Evolutionary conservation across 1,139 yeast species (phyloP).

Genomic region (Schizosaccharomyces versatilis): DNA sequence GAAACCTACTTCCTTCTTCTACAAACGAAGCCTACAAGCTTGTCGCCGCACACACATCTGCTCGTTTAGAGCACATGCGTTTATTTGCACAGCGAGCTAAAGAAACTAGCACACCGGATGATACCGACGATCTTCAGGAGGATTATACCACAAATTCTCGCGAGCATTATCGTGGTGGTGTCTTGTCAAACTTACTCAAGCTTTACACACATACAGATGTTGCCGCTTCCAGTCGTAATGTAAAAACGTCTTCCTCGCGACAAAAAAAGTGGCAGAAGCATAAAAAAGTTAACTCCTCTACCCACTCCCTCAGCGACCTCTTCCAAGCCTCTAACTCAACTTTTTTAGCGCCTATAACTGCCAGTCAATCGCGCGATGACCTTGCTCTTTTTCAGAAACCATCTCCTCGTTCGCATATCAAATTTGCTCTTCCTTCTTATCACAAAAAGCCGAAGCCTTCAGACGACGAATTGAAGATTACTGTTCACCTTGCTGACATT

Average conservation of each 20-base stretch:
- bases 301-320: not conserved
- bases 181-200: not conserved
- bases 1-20: not conserved
- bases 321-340: not conserved
- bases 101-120: not conserved
- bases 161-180: not conserved
- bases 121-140: not conserved
- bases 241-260: not conserved
- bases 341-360: not conserved
- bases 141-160: not conserved
- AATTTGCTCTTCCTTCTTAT: not conserved
- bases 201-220: not conserved
- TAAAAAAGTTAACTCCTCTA: not conserved
- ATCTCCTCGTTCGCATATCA: not conserved
- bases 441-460: not conserved
- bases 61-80: not conserved
- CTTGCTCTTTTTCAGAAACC: not conserved
- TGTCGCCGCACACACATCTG: constrained; percentile 2
- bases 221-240: not conserved
- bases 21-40: constrained; percentile 1
- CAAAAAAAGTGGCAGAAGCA: not conserved
- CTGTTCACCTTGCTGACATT: constrained; percentile 77
- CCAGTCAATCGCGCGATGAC: not conserved
- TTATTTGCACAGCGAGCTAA: not conserved
- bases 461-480: constrained; percentile 33